phyloP scores from a whole-genome alignment of 73 alveolate species.

The Paraurostyla sp. region DNA sequence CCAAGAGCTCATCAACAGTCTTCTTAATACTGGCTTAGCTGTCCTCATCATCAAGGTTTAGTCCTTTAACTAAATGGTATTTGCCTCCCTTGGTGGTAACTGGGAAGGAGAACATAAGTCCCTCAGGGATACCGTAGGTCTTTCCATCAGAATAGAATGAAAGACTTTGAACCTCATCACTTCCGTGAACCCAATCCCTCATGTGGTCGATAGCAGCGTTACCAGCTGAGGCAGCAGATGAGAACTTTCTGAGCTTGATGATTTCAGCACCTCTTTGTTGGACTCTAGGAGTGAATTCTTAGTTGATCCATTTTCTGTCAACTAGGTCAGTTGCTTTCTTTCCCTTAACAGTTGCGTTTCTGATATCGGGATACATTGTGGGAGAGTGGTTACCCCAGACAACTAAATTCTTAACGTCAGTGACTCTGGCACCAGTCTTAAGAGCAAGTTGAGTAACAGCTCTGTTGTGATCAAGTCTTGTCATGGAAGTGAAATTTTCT shows the following conservation, averaged over 20 bases:
- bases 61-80: constrained; percentile 84
- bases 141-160: constrained; percentile 94
- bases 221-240: constrained; percentile 99
- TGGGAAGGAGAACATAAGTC: constrained; percentile 94
- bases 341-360: constrained; percentile 82
- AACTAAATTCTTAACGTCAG: constrained; percentile 86
- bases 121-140: constrained; percentile 89
- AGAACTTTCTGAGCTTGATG: constrained; percentile 92
- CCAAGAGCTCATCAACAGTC: constrained; percentile 86
- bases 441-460: constrained; percentile 93
- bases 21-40: constrained; percentile 73
- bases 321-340: constrained; percentile 71
- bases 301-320: constrained; percentile 64
- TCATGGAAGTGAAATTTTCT: constrained; percentile 98
- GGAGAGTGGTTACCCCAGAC: constrained; percentile 99
- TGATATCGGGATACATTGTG: constrained; percentile 94
- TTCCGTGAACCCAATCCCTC: constrained; percentile 98
- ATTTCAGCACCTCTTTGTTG: constrained; percentile 98
- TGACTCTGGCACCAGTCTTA: constrained; percentile 84
- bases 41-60: constrained; percentile 79
- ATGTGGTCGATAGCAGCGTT: constrained; percentile 98
- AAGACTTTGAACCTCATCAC: constrained; percentile 91
- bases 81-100: constrained; percentile 82
- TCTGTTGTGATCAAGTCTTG: constrained; percentile 99
- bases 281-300: constrained; percentile 94